Base-by-base conservation (phyloP, 1,284 basidiomycete genomes). In the Neolentinus lepideus region DNA sequence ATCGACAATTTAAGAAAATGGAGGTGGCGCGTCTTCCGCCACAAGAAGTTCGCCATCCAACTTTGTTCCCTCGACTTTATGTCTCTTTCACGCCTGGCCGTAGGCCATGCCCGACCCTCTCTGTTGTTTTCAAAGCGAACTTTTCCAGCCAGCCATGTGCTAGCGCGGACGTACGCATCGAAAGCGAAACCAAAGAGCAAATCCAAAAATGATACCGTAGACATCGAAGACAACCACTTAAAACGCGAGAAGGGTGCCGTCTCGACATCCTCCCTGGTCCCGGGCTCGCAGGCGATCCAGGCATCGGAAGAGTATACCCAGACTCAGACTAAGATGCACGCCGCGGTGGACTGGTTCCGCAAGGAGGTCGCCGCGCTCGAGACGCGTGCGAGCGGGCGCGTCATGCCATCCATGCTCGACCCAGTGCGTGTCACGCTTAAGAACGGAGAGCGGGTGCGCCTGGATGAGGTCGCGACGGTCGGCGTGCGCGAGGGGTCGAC, bases 391-490 rank as follows among this genome's bases (percentile, higher is more conserved):
- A 81, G 75, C 57, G 89, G 90, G 33, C 84, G 88, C 33, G 78
- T 92, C 57, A 88, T 85, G 0, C 86, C 89, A 3, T 77, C 77
- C 1, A 61, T 92, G 58, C 76, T 92, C 46, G 72, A 81, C n/a
- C 79, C 84, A 0, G 86, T 92, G 12, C 76, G 79, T 25, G 83
- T 92, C 29, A 72, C 72, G 56, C 61, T 81, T 4, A 75, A 79
- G 0, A 71, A 66, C 46, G 67, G 67, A 24, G 69, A 71, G 21
- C 60, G 56, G 1, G 66, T 75, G 51, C 73, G 69, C 45, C 67
- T 92, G 36, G 83, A 88, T 45, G 85, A 89, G 54, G 66, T 91
- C 19, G 85, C 89, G 1, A 90, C 88, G 0, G 79, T 92, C 31
- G 89, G 90, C 11, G 82, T 92, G 47, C 75, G 84, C 57, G 88